A percentile compares a stretch with the other conserved stretches of the same genome.
These are phyloP conservation scores for Dujonia santamariae DNA, from an alignment of 1,139 yeast species.

Conservation along the genomic window DNA sequence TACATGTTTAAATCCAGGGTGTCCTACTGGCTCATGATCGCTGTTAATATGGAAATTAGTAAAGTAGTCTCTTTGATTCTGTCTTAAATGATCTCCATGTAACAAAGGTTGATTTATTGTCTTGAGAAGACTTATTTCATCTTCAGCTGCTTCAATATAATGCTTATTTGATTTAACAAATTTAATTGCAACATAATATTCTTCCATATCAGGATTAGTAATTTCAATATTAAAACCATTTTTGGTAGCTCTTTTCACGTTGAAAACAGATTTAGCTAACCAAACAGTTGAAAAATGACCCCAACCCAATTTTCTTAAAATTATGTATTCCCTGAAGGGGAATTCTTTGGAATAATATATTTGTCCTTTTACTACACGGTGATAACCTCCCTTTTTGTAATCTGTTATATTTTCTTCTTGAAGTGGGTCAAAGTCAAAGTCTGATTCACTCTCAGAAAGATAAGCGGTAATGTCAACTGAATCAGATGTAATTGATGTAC, in stretches of 20 bases:
- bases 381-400: slow-evolving; percentile 42
- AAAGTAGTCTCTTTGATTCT: slow-evolving; percentile 14
- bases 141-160: slow-evolving; percentile 42
- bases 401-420: slow-evolving; percentile 38
- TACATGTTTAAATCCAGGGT: slow-evolving; percentile 39
- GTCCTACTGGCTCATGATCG: slow-evolving; percentile 13
- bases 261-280: slow-evolving; percentile 50
- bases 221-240: neutral
- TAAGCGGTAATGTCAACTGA: slow-evolving; percentile 9
- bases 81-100: slow-evolving; percentile 25
- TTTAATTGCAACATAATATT: slow-evolving; percentile 41
- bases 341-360: slow-evolving; percentile 28
- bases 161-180: slow-evolving; percentile 38
- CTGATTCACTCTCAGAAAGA: slow-evolving; percentile 24
- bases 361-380: slow-evolving; percentile 40
- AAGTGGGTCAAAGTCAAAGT: slow-evolving; percentile 29
- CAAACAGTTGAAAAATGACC: slow-evolving; percentile 91
- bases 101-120: slow-evolving; percentile 17
- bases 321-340: slow-evolving; percentile 25
- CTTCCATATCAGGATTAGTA: slow-evolving; percentile 4
- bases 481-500: no score
- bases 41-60: slow-evolving; percentile 7
- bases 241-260: neutral
- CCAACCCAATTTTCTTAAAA: slow-evolving; percentile 62
- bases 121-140: slow-evolving; percentile 35